Conservation (phyloP, 768 basidiomycete species). For the Jaapia argillacea region DNA sequence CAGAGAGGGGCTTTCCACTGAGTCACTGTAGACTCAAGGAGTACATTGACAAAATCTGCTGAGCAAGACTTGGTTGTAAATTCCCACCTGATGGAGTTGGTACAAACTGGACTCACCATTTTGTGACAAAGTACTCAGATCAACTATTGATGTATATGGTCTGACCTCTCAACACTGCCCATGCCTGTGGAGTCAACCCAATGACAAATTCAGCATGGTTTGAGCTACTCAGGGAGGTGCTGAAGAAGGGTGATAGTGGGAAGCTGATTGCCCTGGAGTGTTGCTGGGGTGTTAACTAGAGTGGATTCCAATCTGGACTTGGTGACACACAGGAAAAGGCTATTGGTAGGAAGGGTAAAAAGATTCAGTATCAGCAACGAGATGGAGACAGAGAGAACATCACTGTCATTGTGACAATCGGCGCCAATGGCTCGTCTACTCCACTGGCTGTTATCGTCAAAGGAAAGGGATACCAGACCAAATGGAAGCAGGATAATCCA, state of each 20-base stretch:
- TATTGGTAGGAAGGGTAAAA: slow-evolving; percentile 13
- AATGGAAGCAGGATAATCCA: slow-evolving; percentile 14
- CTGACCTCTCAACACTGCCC: slow-evolving; percentile 22
- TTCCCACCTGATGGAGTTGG: slow-evolving; percentile 19
- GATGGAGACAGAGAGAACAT: slow-evolving; percentile 15
- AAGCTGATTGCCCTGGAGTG: slow-evolving; percentile 10
- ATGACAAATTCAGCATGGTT: slow-evolving; percentile 23
- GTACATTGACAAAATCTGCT: slow-evolving; percentile 18
- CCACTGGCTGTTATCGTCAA: slow-evolving; percentile 15
- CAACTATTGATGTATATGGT: slow-evolving; percentile 19
- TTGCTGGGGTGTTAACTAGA: slow-evolving; percentile 25
- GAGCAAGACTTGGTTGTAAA: slow-evolving; percentile 2
- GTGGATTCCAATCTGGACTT: slow-evolving; percentile 18
- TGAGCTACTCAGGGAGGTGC: slow-evolving; percentile 18
- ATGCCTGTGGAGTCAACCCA: slow-evolving; percentile 26
- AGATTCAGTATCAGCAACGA: slow-evolving; percentile 9
- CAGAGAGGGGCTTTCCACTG: slow-evolving; percentile 25
- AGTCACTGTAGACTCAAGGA: slow-evolving; percentile 22
- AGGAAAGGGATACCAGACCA: slow-evolving; percentile 8
- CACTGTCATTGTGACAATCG: slow-evolving; percentile 15
- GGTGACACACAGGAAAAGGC: slow-evolving; percentile 18
- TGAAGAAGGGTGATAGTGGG: slow-evolving; percentile 12
- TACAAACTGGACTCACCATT: slow-evolving; percentile 23
- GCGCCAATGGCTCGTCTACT: slow-evolving; percentile 13
- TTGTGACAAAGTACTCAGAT: slow-evolving; percentile 18